Evolutionary conservation across 257 asterid species (phyloP).

Genomic region (Solanum lycopersicoides): DNA sequence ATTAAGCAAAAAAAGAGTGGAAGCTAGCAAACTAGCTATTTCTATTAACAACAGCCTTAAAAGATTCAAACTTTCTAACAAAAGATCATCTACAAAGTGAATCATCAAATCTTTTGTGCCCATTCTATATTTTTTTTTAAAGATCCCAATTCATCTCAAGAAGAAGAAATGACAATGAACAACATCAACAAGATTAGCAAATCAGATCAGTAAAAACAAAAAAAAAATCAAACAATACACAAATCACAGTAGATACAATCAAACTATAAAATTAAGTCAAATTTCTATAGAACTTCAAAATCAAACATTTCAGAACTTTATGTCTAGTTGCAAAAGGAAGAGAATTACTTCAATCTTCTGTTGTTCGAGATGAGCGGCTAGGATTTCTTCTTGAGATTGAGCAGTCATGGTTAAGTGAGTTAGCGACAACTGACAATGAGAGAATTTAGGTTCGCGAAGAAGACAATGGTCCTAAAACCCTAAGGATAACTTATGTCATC

Average conservation of each 20-base stretch:
- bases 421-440: background rate
- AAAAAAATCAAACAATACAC: background rate
- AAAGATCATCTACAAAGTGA: background rate
- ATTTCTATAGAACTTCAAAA: background rate
- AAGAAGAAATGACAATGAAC: background rate
- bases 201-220: background rate
- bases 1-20: background rate
- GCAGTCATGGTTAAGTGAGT: constrained; percentile 20
- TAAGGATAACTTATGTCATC: background rate
- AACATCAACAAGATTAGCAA: background rate
- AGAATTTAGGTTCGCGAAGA: background rate
- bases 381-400: constrained; percentile 41
- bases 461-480: constrained; percentile 1
- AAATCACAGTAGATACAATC: background rate
- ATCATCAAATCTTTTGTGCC: background rate
- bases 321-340: background rate
- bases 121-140: background rate
- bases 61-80: background rate
- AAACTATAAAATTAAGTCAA: background rate
- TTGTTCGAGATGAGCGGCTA: constrained; percentile 45
- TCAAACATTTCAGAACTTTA: background rate
- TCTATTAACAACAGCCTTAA: background rate
- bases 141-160: background rate
- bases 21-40: background rate
- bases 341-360: constrained; percentile 32